Conservation (phyloP, 1,284 basidiomycete species). For the Ganoderma resinaceum region DNA sequence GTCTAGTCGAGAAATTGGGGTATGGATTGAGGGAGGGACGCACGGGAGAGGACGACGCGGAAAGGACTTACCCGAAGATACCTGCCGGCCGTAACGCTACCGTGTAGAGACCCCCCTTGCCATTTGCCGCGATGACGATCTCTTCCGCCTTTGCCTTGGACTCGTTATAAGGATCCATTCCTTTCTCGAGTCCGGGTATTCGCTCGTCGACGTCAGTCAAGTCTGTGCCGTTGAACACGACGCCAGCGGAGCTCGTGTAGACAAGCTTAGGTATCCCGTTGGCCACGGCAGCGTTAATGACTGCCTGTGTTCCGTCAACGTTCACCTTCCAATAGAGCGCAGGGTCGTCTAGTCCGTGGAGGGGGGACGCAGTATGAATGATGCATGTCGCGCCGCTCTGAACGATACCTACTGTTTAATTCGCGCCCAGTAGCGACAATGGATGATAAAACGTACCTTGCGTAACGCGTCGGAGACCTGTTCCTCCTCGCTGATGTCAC, state of each 20-base stretch:
- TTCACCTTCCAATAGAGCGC: slow-evolving; percentile 94
- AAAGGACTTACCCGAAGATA: slow-evolving; percentile 84
- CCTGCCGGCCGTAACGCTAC: slow-evolving; percentile 95
- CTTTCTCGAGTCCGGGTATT: slow-evolving; percentile 74
- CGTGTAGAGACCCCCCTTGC: slow-evolving; percentile 82
- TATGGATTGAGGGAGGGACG: slow-evolving; percentile 11
- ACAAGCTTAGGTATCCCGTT: slow-evolving; percentile 87
- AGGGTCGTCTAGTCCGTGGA: slow-evolving; percentile 72
- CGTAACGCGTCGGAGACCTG: slow-evolving; percentile 75
- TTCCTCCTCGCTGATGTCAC: slow-evolving; percentile 83
- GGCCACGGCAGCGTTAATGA: slow-evolving; percentile 83
- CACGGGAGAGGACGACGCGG: neutral
- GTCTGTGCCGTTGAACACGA: slow-evolving; percentile 88
- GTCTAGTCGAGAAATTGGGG: slow-evolving; percentile 51
- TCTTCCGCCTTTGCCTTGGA: slow-evolving; percentile 95
- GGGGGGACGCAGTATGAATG: slow-evolving; percentile 96
- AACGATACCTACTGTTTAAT: neutral
- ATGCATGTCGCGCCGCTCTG: slow-evolving; percentile 87
- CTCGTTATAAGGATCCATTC: slow-evolving; percentile 94
- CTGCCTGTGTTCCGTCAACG: slow-evolving; percentile 88
- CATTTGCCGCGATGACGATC: slow-evolving; percentile 87
- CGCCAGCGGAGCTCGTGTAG: slow-evolving; percentile 94
- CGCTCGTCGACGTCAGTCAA: slow-evolving; percentile 93
- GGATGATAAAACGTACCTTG: slow-evolving; percentile 56
- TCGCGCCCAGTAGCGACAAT: neutral